Percentiles rank a stretch among this genome's conserved stretches.
phyloP scores from a whole-genome alignment of 106 monocot species.

The Ottelia alismoides region DNA sequence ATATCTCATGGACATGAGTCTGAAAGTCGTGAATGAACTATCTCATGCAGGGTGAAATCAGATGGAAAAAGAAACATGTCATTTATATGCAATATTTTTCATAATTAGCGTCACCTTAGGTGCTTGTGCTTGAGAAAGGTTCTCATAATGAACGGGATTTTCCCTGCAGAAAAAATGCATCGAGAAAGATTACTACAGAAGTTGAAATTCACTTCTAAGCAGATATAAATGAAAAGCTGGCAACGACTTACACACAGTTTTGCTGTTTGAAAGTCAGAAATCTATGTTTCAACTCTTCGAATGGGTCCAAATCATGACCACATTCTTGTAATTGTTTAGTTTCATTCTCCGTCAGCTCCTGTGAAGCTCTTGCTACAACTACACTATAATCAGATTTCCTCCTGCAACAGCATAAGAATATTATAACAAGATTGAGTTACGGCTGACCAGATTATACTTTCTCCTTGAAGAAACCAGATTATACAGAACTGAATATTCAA shows the following conservation, averaged over 20 bases:
- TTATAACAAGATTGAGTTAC: too few species aligned
- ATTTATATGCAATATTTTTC: not conserved
- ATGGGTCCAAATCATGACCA: conserved; percentile 34
- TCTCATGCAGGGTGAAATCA: too few species aligned
- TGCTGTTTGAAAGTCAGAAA: conserved; percentile 64
- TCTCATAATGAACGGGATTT: conserved; percentile 50
- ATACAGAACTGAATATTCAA: too few species aligned
- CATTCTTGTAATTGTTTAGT: conserved; percentile 15
- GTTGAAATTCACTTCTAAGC: conserved; percentile 1
- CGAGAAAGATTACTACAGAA: too few species aligned
- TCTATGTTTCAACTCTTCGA: conserved; percentile 60
- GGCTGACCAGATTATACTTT: too few species aligned
- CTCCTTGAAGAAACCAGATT: too few species aligned
- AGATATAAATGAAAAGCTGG: not conserved
- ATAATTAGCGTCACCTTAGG: conserved; percentile 57
- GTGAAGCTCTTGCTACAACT: conserved; percentile 27
- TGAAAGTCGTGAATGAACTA: too few species aligned
- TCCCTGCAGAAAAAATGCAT: conserved; percentile 56
- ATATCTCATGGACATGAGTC: not conserved
- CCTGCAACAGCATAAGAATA: conserved; percentile 36
- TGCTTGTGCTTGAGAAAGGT: conserved; percentile 63
- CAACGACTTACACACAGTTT: conserved; percentile 55
- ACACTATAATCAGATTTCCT: conserved; percentile 11
- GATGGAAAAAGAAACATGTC: not conserved
- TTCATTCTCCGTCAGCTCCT: conserved; percentile 29